A percentile compares a stretch with the other conserved stretches of the same genome.
These are phyloP conservation scores for Quercus dentata DNA, from an alignment of 306 rosid genomes.

Conservation along the genomic window DNA sequence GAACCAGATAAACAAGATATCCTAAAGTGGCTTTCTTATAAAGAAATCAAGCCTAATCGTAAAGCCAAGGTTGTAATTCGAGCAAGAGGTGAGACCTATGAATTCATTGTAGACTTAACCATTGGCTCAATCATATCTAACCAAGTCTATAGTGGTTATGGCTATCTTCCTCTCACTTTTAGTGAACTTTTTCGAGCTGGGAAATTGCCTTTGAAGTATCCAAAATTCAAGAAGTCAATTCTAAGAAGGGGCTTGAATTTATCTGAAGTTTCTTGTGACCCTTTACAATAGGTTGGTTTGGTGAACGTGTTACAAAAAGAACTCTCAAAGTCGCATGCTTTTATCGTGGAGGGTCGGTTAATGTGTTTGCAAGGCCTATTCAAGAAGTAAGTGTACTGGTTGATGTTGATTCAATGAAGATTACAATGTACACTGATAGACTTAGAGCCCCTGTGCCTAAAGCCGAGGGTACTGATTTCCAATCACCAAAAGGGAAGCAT, in stretches of 20 bases:
- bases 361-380: conserved; percentile 77
- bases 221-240: conserved; percentile 56
- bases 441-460: conserved; percentile 59
- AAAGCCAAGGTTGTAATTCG: conserved; percentile 67
- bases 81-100: conserved; percentile 56
- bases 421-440: conserved; percentile 56
- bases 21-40: conserved; percentile 55
- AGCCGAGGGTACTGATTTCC: conserved; percentile 70
- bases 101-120: conserved; percentile 57
- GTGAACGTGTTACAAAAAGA: conserved; percentile 55
- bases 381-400: conserved; percentile 60
- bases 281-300: conserved; percentile 77
- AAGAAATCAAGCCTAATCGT: conserved; percentile 30
- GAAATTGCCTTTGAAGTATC: conserved; percentile 56
- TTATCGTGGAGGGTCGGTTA: conserved; percentile 57
- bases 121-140: conserved; percentile 45
- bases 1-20: conserved; percentile 74
- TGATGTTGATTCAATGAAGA: conserved; percentile 70
- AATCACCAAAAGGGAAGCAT: conserved; percentile 18
- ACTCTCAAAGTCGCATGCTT: conserved; percentile 60
- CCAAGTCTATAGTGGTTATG: conserved; percentile 57
- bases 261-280: conserved; percentile 77
- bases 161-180: conserved; percentile 73
- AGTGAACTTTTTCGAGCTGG: conserved; percentile 59
- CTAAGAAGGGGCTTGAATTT: conserved; percentile 58